A percentile compares a stretch with the other conserved stretches of the same genome.
These are phyloP conservation scores for Kluyveromyces sp. DNA, from an alignment of 1,139 yeast genomes.

Conservation along the genomic window DNA sequence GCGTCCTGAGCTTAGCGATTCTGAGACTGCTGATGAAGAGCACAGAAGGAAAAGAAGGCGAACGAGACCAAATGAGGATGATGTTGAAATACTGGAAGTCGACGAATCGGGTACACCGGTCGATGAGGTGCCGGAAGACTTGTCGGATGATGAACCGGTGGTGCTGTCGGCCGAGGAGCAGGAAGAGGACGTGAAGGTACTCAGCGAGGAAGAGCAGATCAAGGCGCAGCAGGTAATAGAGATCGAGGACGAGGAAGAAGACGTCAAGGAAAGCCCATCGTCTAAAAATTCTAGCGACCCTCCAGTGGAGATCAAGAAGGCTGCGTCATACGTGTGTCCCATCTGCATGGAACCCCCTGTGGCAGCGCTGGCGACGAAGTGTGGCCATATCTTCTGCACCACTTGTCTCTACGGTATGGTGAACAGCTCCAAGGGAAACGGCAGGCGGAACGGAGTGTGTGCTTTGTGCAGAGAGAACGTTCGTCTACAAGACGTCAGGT, in stretches of 20 bases:
- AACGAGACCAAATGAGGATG: background rate
- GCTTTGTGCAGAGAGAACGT: constrained; percentile 43
- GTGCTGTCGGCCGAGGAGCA: background rate
- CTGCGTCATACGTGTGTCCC: constrained; percentile 40
- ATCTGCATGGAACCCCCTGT: constrained; percentile 48
- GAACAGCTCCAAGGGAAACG: constrained; percentile 36
- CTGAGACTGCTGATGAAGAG: background rate
- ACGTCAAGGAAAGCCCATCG: background rate
- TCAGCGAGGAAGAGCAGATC: constrained; percentile 4
- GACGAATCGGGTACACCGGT: background rate
- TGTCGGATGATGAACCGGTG: background rate
- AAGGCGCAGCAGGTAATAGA: constrained; percentile 6
- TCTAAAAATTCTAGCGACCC: constrained; percentile 8
- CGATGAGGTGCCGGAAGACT: background rate
- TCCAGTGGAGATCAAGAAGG: constrained; percentile 20
- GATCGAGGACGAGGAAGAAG: background rate
- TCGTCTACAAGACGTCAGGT: constrained; percentile 30
- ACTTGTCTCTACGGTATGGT: constrained; percentile 45
- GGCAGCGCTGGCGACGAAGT: constrained; percentile 41
- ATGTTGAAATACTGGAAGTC: background rate
- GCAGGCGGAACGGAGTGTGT: constrained; percentile 37
- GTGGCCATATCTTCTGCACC: constrained; percentile 50
- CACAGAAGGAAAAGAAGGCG: background rate
- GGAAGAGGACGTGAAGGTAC: background rate
- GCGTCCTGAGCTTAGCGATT: background rate